These are phyloP conservation scores for Cryptosporidium felis DNA, from an alignment of 169 alveolate genomes.

Conservation along the genomic window DNA sequence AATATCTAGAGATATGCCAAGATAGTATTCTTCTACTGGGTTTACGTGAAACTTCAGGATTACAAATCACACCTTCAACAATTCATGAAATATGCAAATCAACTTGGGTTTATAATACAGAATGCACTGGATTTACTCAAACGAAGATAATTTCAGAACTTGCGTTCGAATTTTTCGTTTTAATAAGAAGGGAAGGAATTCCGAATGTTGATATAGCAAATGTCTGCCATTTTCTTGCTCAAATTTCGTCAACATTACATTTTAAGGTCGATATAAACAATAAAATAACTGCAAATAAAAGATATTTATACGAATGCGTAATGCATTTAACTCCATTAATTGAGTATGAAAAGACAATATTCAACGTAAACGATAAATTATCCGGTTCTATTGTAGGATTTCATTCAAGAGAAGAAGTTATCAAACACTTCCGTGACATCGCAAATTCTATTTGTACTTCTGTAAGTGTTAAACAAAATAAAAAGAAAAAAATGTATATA, in stretches of 20 bases:
- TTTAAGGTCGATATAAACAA: not conserved
- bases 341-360: constrained; percentile 4
- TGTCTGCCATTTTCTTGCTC: constrained; percentile 12
- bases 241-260: constrained; percentile 22
- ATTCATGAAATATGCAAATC: constrained; percentile 46
- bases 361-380: not conserved
- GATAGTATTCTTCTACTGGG: constrained; percentile 7
- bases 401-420: constrained; percentile 12
- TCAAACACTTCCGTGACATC: not conserved
- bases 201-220: constrained; percentile 15
- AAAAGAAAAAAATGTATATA: not conserved
- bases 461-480: not conserved
- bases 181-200: constrained; percentile 35
- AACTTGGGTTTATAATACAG: constrained; percentile 48
- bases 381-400: not conserved
- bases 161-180: constrained; percentile 43
- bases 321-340: constrained; percentile 30
- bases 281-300: not conserved
- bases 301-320: constrained; percentile 22
- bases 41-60: constrained; percentile 1
- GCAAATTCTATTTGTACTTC: constrained; percentile 40
- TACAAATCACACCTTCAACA: constrained; percentile 3
- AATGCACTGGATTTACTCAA: constrained; percentile 12
- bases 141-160: not conserved
- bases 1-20: constrained; percentile 12